Base-by-base conservation (phyloP, 768 basidiomycete genomes). In the Leucocoprinus sp. region DNA sequence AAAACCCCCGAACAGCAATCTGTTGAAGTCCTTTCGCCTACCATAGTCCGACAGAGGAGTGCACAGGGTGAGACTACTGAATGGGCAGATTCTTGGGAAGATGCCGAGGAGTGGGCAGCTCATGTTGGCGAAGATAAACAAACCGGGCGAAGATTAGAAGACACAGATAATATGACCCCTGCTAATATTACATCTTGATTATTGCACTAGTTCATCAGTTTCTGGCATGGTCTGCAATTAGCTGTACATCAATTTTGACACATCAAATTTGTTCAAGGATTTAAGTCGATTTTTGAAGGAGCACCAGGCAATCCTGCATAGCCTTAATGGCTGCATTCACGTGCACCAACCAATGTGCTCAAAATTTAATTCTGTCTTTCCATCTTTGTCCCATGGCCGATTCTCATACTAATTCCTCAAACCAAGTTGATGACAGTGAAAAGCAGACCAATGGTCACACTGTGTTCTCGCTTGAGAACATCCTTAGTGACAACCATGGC, bases 381-480 rank as follows among this genome's bases (percentile, higher is more conserved):
- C 17, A 26, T 22, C 15, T 8, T 7, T 46, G 45, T 31, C 33
- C 27, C 26, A 61, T 58, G 55, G 44, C 54, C 40, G 57, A 51
- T 23, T 44, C 51, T 19, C 40, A 48, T n/a, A 44, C 36, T 23
- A 50, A 36, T 51, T 52, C 17, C 47, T 54, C 29, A 49, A 42
- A 15, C 41, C 50, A 38, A 53, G 39, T 2, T 7, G 11, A 36
- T 27, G 46, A n/a, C n/a, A n/a, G n/a, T n/a, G n/a, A 57, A 21
- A 46, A 45, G 8, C 36, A 35, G 12, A 50, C 28, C 19, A 52
- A 53, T 29, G 50, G 37, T 21, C 18, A 48, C 28, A 58, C 57
- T 7, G 51, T 62, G 7, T 80, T 85, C 54, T 82, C 82, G 23
- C 70, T 88, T 28, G 74, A 79, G 57, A 82, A 80, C 53, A 87